Evolutionary conservation across 1,284 basidiomycete species (phyloP), one percentile per base, ranked within the genome.

Genomic region (Sporisorium graminicola): DNA sequence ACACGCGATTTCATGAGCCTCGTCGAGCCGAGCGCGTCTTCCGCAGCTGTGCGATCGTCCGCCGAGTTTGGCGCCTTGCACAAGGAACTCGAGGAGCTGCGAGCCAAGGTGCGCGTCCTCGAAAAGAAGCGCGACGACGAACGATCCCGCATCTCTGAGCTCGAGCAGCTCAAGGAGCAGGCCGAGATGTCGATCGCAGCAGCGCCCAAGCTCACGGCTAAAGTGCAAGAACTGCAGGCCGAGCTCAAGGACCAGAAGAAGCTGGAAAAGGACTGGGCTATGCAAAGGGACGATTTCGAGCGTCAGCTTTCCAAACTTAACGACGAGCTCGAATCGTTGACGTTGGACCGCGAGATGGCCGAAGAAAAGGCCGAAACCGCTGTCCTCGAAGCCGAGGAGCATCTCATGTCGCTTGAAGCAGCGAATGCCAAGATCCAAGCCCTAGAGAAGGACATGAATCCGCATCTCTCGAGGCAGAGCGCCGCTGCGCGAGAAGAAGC

Each of bases 331-430:
- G 97, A 99, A 87, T 94, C 98, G 91, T 89, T 91, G 3, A 94
- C 94, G 88, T 87, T 99, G 74, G 97, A 99, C 86, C 94, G 95
- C 86, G 97, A 99, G 86, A 92, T 99, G 58, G 96, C 96, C 0
- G 97, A 99, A 85, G 96, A 98, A 86, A 91, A 91, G 76, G 91
- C 93, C 0, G 96, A 98, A 85, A 91, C 91, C 46, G 85, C 92
- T 58, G 92, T 89, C 74, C 95, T 97, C 86, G 90, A 89, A 77
- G 78, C 93, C 29, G 92, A 92, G n/a, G 90, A 93, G 61, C 82
- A 93, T 43, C 91, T 97, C 83, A 90, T 97, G 22, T 95, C 98
- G 85, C 87, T 95, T 46, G 90, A 91, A 12, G 74, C 96, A 91
- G 91, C 85, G 88, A 90, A 77, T 88, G 88, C 80, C 87, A 88